Conservation (phyloP, 805 yeast species). For the Schizosaccharomyces octosporus region DNA sequence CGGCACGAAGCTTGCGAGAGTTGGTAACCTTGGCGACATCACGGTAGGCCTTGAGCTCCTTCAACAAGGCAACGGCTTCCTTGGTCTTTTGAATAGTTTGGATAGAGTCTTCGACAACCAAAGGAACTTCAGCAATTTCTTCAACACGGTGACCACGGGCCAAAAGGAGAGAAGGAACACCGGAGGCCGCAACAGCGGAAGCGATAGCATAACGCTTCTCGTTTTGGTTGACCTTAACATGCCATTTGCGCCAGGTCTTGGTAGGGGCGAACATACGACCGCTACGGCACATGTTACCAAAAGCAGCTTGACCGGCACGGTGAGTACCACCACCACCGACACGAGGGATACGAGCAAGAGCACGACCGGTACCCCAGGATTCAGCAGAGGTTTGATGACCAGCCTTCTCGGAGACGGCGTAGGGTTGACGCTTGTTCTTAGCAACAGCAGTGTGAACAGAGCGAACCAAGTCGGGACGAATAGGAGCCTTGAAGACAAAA, state of each 20-base stretch:
- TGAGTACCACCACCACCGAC: slow-evolving; percentile 99
- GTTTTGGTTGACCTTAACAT: slow-evolving; percentile 99
- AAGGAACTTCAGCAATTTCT: slow-evolving; percentile 92
- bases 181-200: slow-evolving; percentile 97
- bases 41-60: slow-evolving; percentile 96
- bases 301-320: slow-evolving; percentile 99
- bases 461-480: slow-evolving; percentile 98
- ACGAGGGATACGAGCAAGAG: slow-evolving; percentile 99
- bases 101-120: slow-evolving; percentile 79
- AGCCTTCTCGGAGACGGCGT: slow-evolving; percentile 97
- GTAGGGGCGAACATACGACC: slow-evolving; percentile 99
- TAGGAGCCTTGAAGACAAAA: slow-evolving; percentile 98
- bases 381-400: slow-evolving; percentile 99
- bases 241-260: slow-evolving; percentile 99
- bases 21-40: slow-evolving; percentile 94
- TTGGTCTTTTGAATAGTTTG: slow-evolving; percentile 90
- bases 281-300: slow-evolving; percentile 99
- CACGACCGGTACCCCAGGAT: slow-evolving; percentile 99
- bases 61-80: slow-evolving; percentile 94
- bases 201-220: slow-evolving; percentile 99
- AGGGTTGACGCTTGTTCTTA: slow-evolving; percentile 99
- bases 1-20: slow-evolving; percentile 97
- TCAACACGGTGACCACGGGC: slow-evolving; percentile 99
- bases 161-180: slow-evolving; percentile 89
- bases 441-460: slow-evolving; percentile 91